phyloP scores from a whole-genome alignment of 257 asterid species.

The Lavandula angustifolia region DNA sequence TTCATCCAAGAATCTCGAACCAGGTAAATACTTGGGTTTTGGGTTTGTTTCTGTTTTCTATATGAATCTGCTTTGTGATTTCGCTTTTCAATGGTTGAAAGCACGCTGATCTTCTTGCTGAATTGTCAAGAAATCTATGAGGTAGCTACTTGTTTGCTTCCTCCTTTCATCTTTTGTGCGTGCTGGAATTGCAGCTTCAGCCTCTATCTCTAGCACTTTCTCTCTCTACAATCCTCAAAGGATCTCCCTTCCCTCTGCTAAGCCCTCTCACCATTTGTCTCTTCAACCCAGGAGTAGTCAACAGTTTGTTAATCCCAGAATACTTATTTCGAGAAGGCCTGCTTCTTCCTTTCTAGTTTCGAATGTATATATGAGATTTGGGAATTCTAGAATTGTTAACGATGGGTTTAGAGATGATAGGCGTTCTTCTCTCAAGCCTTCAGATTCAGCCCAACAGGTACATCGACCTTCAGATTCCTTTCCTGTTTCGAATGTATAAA shows the following conservation, averaged over 20 bases:
- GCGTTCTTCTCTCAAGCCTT: constrained; percentile 35
- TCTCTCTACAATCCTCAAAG: constrained; percentile 34
- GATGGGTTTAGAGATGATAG: constrained; percentile 23
- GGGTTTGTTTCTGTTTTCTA: too few relatives aligned
- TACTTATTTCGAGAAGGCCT: constrained; percentile 24
- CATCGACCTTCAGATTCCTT: too few relatives aligned
- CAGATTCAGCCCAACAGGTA: constrained; percentile 41
- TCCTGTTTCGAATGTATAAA: too few relatives aligned
- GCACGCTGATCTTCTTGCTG: too few relatives aligned
- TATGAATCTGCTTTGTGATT: too few relatives aligned
- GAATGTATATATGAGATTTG: constrained; percentile 23
- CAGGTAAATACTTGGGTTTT: too few relatives aligned
- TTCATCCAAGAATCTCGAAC: too few relatives aligned
- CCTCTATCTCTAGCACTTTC: constrained; percentile 43
- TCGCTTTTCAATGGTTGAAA: too few relatives aligned
- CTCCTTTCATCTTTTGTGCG: constrained; percentile 4
- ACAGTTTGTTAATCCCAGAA: constrained; percentile 20
- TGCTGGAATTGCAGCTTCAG: constrained; percentile 45
- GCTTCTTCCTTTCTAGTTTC: constrained; percentile 30
- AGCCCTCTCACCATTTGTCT: constrained; percentile 26
- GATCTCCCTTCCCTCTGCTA: constrained; percentile 35
- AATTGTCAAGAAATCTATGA: too few relatives aligned
- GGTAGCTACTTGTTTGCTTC: neutral
- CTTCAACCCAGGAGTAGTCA: constrained; percentile 20
- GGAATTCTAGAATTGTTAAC: constrained; percentile 27